Conservation (phyloP, 805 yeast species). For the Candida corydali region DNA sequence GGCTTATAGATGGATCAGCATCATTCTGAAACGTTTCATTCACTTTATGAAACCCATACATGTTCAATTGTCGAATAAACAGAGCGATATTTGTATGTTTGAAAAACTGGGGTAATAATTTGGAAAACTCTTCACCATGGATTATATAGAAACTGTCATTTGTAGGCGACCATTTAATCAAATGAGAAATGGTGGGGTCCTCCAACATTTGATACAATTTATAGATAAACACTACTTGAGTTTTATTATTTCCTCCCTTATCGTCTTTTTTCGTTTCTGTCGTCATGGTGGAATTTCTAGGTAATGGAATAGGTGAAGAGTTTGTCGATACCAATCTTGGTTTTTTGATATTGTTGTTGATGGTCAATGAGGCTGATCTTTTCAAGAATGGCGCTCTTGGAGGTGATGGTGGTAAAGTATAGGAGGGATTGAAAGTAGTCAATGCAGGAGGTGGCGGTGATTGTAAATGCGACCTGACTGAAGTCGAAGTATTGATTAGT, state of each 20-base stretch:
- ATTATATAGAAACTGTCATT: conserved; percentile 72
- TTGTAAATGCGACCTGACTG: not conserved
- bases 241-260: conserved; percentile 18
- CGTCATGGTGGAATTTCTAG: not conserved
- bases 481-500: not conserved
- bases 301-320: conserved; percentile 2
- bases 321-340: conserved; percentile 1
- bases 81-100: conserved; percentile 43
- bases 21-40: conserved; percentile 34
- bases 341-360: not conserved
- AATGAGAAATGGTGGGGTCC: conserved; percentile 62
- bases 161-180: conserved; percentile 81
- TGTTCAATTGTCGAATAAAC: conserved; percentile 40
- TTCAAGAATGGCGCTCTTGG: not conserved
- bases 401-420: not conserved
- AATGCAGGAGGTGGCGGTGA: not conserved
- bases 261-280: not conserved
- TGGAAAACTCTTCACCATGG: conserved; percentile 84
- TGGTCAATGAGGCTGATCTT: conserved; percentile 1
- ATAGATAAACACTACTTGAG: conserved; percentile 66
- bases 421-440: not conserved
- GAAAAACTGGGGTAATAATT: conserved; percentile 57
- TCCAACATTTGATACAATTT: conserved; percentile 89
- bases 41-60: conserved; percentile 45
- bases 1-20: conserved; percentile 7